Evolutionary conservation across 805 yeast species (phyloP).

Genomic region (Tetrapisispora phaffii): DNA sequence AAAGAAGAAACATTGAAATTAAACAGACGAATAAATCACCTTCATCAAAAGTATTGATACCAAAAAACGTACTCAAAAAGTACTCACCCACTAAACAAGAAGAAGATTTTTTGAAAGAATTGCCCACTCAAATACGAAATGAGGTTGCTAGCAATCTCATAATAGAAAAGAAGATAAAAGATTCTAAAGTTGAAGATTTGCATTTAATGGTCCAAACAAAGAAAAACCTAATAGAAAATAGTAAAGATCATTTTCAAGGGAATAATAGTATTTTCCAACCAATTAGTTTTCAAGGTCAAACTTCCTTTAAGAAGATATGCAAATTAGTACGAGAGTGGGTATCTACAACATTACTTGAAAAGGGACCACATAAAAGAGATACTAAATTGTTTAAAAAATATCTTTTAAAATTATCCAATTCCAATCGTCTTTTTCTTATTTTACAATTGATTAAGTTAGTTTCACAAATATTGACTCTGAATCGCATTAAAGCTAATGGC

Average conservation of each 20-base stretch:
- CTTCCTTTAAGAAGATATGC: conserved; percentile 30
- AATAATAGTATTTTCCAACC: conserved; percentile 20
- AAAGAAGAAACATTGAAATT: conserved; percentile 7
- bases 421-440: conserved; percentile 22
- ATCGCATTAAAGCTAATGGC: background rate
- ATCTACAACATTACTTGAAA: conserved; percentile 16
- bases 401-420: conserved; percentile 21
- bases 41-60: background rate
- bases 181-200: conserved; percentile 15
- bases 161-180: conserved; percentile 15
- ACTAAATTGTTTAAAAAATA: conserved; percentile 30
- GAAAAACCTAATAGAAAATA: conserved; percentile 5
- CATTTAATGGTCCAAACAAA: conserved; percentile 11
- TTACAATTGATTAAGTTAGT: conserved; percentile 18
- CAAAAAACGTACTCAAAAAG: conserved; percentile 1
- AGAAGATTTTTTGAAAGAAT: conserved; percentile 49
- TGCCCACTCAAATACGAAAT: conserved; percentile 56
- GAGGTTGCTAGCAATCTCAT: conserved; percentile 50
- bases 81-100: conserved; percentile 38
- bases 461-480: conserved; percentile 13
- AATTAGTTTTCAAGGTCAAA: conserved; percentile 28
- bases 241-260: conserved; percentile 15
- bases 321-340: conserved; percentile 32
- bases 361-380: conserved; percentile 36
- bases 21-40: conserved; percentile 2